These are phyloP conservation scores for Santalum album DNA, from an alignment of 164 flowering plant species.

Conservation along the genomic window DNA sequence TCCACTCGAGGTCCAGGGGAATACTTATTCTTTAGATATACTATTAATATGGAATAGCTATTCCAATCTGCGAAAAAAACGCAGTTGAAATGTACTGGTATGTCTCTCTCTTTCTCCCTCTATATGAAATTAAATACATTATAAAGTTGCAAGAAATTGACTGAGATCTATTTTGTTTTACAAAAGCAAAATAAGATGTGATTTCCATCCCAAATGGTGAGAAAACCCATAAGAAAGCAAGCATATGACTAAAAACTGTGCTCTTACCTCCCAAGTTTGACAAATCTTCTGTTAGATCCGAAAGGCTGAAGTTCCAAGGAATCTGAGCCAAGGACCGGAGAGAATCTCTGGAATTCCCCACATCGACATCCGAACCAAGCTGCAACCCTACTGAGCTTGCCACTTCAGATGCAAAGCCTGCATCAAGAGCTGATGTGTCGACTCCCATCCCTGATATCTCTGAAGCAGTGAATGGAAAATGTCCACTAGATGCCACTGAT, in stretches of 20 bases:
- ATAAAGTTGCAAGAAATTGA: too few species aligned
- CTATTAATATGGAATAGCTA: too few species aligned
- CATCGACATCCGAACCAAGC: conserved; percentile 63
- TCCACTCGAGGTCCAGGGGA: too few species aligned
- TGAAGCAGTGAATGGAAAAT: conserved; percentile 85
- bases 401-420: conserved; percentile 82
- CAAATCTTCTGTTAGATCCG: conserved; percentile 90
- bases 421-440: conserved; percentile 74
- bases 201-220: too few species aligned
- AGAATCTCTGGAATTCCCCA: conserved; percentile 61
- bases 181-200: too few species aligned
- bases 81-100: too few species aligned
- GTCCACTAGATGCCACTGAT: conserved; percentile 91
- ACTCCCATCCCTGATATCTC: conserved; percentile 88
- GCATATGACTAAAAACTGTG: neutral
- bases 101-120: too few species aligned
- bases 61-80: too few species aligned
- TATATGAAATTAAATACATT: too few species aligned
- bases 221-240: conserved; percentile 8
- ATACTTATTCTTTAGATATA: too few species aligned
- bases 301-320: conserved; percentile 89
- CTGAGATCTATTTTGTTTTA: too few species aligned
- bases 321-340: conserved; percentile 78
- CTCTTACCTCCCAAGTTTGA: conserved; percentile 82
- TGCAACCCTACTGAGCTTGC: conserved; percentile 69